phyloP scores from a whole-genome alignment of 164 flowering plant species.

The grape (Vitis vinifera) region DNA sequence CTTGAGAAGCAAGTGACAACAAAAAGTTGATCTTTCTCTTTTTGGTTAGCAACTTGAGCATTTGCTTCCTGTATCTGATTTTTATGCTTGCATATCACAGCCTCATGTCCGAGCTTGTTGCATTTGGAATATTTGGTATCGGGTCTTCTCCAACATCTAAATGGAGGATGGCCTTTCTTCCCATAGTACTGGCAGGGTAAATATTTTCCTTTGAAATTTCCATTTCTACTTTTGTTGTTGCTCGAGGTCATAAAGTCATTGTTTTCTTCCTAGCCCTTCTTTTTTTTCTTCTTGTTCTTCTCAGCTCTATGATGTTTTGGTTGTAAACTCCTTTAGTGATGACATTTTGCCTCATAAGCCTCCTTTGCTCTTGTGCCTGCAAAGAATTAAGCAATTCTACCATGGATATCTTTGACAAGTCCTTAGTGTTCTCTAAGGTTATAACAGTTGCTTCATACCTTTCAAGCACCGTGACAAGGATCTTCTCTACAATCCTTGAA shows the following conservation, averaged over 20 bases:
- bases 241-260: too few relatives aligned
- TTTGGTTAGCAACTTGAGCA: conserved; percentile 4
- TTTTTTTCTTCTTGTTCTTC: too few relatives aligned
- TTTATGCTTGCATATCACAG: conserved; percentile 1
- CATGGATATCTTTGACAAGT: background rate
- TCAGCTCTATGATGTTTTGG: background rate
- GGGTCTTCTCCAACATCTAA: background rate
- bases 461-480: too few relatives aligned
- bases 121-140: conserved; percentile 4
- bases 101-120: conserved; percentile 1
- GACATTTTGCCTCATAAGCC: background rate
- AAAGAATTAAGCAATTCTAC: conserved; percentile 1
- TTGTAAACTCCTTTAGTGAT: background rate
- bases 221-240: too few relatives aligned
- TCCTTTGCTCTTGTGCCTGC: background rate
- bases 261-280: too few relatives aligned
- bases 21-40: conserved; percentile 3
- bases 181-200: background rate
- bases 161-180: background rate
- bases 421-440: too few relatives aligned
- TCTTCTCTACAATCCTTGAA: too few relatives aligned
- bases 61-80: background rate
- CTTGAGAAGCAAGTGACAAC: conserved; percentile 4
- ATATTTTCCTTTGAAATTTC: background rate
- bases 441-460: too few relatives aligned